phyloP scores from a whole-genome alignment of 176 grass and related monocot species.

The Leersia perrieri region DNA sequence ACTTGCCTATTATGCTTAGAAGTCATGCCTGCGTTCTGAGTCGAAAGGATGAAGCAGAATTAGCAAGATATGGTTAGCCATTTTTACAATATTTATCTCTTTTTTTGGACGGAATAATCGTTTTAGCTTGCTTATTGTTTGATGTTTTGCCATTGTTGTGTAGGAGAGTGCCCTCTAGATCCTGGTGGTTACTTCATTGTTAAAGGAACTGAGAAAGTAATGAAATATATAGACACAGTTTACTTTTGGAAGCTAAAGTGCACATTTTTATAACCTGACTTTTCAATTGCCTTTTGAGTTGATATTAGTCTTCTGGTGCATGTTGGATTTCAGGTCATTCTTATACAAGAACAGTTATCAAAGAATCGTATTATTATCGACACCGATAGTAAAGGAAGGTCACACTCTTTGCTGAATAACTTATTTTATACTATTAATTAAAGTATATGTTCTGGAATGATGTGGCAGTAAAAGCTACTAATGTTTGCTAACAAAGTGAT shows the following conservation, averaged over 20 bases:
- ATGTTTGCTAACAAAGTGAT: conserved; percentile 2
- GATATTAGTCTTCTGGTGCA: neutral
- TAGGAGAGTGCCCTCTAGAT: conserved; percentile 96
- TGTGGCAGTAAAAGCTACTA: neutral
- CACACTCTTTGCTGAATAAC: neutral
- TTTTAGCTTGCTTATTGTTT: conserved; percentile 23
- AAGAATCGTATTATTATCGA: conserved; percentile 98
- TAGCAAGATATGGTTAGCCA: conserved; percentile 63
- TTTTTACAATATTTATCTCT: conserved; percentile 12
- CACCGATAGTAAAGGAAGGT: conserved; percentile 85
- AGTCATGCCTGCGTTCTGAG: conserved; percentile 62
- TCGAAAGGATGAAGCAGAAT: conserved; percentile 79
- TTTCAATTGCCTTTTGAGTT: neutral
- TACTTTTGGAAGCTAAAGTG: neutral
- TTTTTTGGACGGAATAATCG: neutral
- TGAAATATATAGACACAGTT: neutral
- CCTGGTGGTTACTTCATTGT: conserved; percentile 94
- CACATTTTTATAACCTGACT: neutral
- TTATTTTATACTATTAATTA: too few species aligned
- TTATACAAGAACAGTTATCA: conserved; percentile 96
- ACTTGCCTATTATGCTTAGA: conserved; percentile 90
- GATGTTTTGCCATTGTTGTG: conserved; percentile 19
- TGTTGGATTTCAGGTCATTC: conserved; percentile 72
- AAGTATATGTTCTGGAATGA: conserved; percentile 15
- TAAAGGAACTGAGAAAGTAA: conserved; percentile 97